Evolutionary conservation across 2,329 filamentous ascomycete genomes (phyloP).

Genomic region (Colletotrichum sp.): DNA sequence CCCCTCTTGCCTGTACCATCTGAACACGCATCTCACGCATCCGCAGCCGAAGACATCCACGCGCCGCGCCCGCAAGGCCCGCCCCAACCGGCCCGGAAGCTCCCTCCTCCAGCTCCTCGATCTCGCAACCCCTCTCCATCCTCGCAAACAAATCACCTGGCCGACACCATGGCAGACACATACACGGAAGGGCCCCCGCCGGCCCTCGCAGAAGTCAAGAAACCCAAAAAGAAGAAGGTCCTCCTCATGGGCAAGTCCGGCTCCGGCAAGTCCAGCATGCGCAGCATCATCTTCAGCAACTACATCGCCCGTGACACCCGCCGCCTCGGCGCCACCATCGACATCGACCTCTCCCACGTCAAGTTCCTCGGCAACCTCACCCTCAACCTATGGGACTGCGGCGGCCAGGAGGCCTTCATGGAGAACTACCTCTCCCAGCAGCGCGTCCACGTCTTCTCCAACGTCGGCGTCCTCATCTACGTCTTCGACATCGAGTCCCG

Average conservation of each 20-base stretch:
- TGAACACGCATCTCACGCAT: neutral
- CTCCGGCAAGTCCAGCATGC: constrained; percentile 97
- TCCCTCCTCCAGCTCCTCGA: neutral
- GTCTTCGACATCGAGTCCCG: constrained; percentile 98
- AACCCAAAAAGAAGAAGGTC: constrained; percentile 86
- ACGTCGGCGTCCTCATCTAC: constrained; percentile 96
- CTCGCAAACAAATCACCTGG: neutral
- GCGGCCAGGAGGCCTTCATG: constrained; percentile 98
- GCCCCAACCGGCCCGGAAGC: neutral
- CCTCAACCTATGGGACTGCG: constrained; percentile 98
- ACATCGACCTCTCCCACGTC: constrained; percentile 97
- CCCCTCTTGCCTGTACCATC: neutral
- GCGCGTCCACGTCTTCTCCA: constrained; percentile 94
- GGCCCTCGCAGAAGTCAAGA: constrained; percentile 56
- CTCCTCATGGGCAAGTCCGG: constrained; percentile 94
- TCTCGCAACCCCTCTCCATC: neutral
- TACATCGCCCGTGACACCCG: constrained; percentile 97
- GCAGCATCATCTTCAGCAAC: constrained; percentile 98
- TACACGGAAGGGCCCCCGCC: neutral
- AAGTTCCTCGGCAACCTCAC: constrained; percentile 98
- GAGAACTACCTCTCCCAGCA: constrained; percentile 98
- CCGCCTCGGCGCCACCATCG: constrained; percentile 91
- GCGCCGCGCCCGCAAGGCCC: neutral
- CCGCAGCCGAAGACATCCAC: neutral
- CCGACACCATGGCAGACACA: constrained; percentile 12